A percentile compares a stretch with the other conserved stretches of the same genome.
These are phyloP conservation scores for Chalaropsis ovoidea DNA, from an alignment of 2,329 filamentous ascomycete genomes.

Conservation along the genomic window DNA sequence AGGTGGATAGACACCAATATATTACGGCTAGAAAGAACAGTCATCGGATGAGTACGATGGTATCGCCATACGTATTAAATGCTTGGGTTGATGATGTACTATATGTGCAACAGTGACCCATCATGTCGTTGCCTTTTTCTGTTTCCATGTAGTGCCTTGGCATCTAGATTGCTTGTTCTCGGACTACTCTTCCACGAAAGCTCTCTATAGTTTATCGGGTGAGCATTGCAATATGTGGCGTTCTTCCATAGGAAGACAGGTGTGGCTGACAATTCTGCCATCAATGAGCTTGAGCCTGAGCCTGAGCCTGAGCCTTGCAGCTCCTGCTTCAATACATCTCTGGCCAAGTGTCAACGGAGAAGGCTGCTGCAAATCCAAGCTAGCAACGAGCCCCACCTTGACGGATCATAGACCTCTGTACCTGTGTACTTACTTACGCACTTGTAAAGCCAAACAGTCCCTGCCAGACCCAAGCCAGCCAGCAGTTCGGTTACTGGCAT, in stretches of 20 bases:
- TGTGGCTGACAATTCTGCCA: slow-evolving; percentile 8
- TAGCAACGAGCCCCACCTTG: neutral
- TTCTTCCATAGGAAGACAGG: neutral
- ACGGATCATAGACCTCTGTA: no score
- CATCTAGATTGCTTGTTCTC: neutral
- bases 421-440: no score
- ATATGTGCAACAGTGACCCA: no score
- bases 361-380: neutral
- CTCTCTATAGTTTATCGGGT: neutral
- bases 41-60: no score
- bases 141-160: neutral
- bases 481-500: no score
- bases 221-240: neutral
- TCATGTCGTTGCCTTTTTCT: no score
- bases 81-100: no score
- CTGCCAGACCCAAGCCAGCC: no score
- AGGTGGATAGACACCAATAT: no score
- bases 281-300: neutral
- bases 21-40: no score
- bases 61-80: no score
- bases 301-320: neutral
- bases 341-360: slow-evolving; percentile 7
- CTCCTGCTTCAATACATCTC: neutral
- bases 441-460: no score
- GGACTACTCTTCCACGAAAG: neutral